These are phyloP conservation scores for Hansenula lynferdii DNA, from an alignment of 1,139 yeast species.

Conservation along the genomic window DNA sequence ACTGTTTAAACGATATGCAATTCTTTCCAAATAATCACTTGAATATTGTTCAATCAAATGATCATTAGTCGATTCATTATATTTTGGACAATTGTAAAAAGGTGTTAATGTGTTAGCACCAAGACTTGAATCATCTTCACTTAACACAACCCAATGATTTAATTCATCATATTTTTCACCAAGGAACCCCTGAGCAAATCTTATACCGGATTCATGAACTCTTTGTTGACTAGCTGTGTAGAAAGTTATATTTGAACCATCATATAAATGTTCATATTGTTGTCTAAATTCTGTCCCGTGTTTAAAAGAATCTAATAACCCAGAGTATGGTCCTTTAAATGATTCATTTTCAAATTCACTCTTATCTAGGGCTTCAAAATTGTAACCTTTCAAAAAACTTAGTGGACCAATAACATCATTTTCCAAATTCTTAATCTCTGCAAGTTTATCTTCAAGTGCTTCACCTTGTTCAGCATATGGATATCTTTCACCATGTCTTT, in stretches of 20 bases:
- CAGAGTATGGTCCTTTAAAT: conserved; percentile 30
- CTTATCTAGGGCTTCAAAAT: conserved; percentile 23
- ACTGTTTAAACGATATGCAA: conserved; percentile 34
- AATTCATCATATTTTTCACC: conserved; percentile 30
- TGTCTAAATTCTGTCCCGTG: conserved; percentile 28
- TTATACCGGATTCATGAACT: conserved; percentile 33
- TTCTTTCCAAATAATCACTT: conserved; percentile 28
- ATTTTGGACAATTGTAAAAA: conserved; percentile 27
- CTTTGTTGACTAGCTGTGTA: conserved; percentile 36
- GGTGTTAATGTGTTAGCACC: conserved; percentile 41
- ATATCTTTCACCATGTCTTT: conserved; percentile 75
- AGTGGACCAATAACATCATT: conserved; percentile 28
- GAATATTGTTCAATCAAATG: conserved; percentile 19
- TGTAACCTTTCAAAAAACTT: conserved; percentile 33
- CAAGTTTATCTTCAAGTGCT: conserved; percentile 13
- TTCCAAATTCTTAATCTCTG: conserved; percentile 24
- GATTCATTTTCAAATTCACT: conserved; percentile 25
- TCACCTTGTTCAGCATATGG: conserved; percentile 37
- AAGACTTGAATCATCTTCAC: conserved; percentile 29
- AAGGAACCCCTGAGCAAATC: conserved; percentile 37
- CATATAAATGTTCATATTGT: conserved; percentile 32
- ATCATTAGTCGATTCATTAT: conserved; percentile 20
- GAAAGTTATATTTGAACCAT: conserved; percentile 27
- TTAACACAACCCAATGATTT: conserved; percentile 29
- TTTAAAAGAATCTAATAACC: conserved; percentile 20